These are phyloP conservation scores for Blastobotrys arbuscula DNA, from an alignment of 1,139 yeast species.

Conservation along the genomic window DNA sequence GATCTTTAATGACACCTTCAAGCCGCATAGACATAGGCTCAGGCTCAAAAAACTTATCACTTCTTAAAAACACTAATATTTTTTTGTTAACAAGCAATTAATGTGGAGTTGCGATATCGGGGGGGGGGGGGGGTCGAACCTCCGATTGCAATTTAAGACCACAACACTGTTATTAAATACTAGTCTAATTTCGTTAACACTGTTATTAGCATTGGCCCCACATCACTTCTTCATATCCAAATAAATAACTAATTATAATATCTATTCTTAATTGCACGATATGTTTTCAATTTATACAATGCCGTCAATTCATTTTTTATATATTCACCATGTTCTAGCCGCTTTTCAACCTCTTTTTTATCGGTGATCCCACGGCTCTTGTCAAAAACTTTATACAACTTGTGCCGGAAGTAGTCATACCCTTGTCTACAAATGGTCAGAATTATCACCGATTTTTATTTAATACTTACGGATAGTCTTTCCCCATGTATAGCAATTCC, in stretches of 20 bases:
- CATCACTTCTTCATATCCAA: too few species aligned
- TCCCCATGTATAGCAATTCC: conserved; percentile 36
- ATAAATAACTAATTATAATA: conserved; percentile 24
- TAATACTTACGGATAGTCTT: conserved; percentile 33
- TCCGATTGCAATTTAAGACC: too few species aligned
- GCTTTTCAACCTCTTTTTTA: conserved; percentile 25
- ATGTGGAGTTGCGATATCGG: too few species aligned
- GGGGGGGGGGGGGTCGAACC: too few species aligned
- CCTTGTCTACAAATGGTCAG: conserved; percentile 19
- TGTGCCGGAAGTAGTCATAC: conserved; percentile 27
- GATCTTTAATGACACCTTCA: too few species aligned
- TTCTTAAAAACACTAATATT: too few species aligned
- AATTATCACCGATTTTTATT: not conserved
- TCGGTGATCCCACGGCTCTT: conserved; percentile 21
- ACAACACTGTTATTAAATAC: too few species aligned
- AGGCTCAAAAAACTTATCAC: too few species aligned
- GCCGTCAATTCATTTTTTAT: conserved; percentile 35
- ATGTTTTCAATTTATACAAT: conserved; percentile 31
- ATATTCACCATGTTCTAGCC: conserved; percentile 35
- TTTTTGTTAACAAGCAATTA: too few species aligned
- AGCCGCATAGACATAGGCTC: too few species aligned
- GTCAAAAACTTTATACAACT: conserved; percentile 31
- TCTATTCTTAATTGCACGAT: conserved; percentile 33
- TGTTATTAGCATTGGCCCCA: too few species aligned
- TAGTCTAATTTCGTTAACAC: too few species aligned